Conservation (phyloP, 352 stramenopile species). For the Pythium graminicola region DNA sequence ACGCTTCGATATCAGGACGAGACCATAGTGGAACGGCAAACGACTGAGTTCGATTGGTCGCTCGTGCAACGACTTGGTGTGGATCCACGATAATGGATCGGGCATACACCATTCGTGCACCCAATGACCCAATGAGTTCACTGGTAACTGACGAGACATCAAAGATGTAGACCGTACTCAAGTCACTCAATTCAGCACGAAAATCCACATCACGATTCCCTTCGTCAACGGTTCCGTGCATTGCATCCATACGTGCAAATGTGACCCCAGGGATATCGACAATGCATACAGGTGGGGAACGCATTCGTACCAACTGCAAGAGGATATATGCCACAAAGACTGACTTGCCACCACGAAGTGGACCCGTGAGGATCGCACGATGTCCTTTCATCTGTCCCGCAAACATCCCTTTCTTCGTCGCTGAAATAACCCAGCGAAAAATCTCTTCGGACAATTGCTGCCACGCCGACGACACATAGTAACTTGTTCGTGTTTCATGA, state of each 20-base stretch:
- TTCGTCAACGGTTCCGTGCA: not conserved
- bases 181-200: not conserved
- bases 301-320: not conserved
- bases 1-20: not conserved
- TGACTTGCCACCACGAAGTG: constrained; percentile 15
- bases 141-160: not conserved
- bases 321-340: constrained; percentile 15
- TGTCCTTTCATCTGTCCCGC: constrained; percentile 1
- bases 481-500: not conserved
- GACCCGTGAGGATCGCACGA: constrained; percentile 10
- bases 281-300: not conserved
- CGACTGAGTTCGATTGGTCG: constrained; percentile 10
- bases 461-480: constrained; percentile 3
- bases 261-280: constrained; percentile 17
- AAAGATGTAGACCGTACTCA: constrained; percentile 14
- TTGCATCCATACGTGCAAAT: constrained; percentile 8
- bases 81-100: constrained; percentile 4
- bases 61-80: not conserved
- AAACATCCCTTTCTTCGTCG: too few species aligned
- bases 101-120: not conserved
- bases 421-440: not conserved
- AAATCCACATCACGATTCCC: constrained; percentile 11
- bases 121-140: not conserved
- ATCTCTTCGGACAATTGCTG: constrained; percentile 2
- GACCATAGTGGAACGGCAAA: constrained; percentile 17